These are phyloP conservation scores for Exophiala alcalophila DNA, from an alignment of 2,329 filamentous ascomycete genomes.

Conservation along the genomic window DNA sequence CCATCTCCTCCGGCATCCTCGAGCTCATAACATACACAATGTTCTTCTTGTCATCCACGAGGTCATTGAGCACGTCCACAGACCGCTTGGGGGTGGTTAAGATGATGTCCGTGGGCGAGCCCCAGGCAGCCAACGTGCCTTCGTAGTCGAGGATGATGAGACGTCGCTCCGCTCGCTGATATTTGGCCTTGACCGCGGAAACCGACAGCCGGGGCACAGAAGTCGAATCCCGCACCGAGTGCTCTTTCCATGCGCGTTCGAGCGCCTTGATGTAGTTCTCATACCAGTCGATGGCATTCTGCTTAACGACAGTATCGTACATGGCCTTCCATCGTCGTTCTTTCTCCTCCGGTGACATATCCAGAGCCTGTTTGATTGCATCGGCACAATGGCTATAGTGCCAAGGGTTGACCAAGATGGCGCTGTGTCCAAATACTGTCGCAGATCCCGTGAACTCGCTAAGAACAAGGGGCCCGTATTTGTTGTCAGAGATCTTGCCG, in stretches of 20 bases:
- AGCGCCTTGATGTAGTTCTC: constrained; percentile 69
- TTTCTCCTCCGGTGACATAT: constrained; percentile 75
- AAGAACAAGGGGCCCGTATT: constrained; percentile 82
- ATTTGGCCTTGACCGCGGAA: constrained; percentile 61
- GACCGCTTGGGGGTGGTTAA: constrained; percentile 82
- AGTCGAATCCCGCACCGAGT: constrained; percentile 78
- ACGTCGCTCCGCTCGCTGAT: constrained; percentile 63
- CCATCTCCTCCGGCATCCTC: constrained; percentile 80
- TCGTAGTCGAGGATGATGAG: constrained; percentile 93
- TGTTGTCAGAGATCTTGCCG: constrained; percentile 68
- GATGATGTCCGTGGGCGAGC: constrained; percentile 78
- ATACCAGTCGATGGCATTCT: constrained; percentile 85
- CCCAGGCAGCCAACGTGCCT: constrained; percentile 84
- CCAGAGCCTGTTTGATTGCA: constrained; percentile 77
- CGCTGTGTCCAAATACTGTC: constrained; percentile 76
- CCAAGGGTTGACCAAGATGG: constrained; percentile 91
- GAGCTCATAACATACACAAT: constrained; percentile 93
- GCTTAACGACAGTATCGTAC: constrained; percentile 68
- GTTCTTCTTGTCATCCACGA: constrained; percentile 76
- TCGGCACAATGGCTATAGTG: constrained; percentile 85
- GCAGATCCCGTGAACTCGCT: constrained; percentile 94
- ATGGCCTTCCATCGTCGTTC: constrained; percentile 70
- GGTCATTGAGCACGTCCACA: constrained; percentile 75
- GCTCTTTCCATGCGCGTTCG: constrained; percentile 74
- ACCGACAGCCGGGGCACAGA: constrained; percentile 82